Evolutionary conservation across 2,329 filamentous ascomycete species (phyloP).

Genomic region (Claviceps quebecensis): DNA sequence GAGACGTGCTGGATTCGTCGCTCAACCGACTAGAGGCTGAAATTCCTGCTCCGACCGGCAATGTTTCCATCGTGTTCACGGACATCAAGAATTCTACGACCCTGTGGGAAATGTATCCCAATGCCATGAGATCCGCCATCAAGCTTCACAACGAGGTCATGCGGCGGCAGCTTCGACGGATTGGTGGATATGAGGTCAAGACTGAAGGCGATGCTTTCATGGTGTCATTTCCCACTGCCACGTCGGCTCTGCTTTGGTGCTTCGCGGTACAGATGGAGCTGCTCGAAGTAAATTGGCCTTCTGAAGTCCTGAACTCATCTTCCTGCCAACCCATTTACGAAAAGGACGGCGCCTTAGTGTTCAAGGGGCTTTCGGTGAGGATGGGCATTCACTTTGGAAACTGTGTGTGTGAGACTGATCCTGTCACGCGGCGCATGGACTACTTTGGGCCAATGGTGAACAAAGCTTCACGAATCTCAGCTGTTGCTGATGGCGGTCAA

Average conservation of each 20-base stretch:
- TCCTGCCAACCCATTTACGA: conserved; percentile 74
- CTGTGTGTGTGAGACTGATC: conserved; percentile 88
- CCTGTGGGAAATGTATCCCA: conserved; percentile 89
- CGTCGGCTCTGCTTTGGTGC: conserved; percentile 86
- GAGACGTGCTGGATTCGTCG: conserved; percentile 65
- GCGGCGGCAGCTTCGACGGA: conserved; percentile 80
- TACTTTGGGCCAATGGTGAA: conserved; percentile 99
- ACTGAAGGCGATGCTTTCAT: conserved; percentile 99
- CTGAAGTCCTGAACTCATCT: conserved; percentile 76
- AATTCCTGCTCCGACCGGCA: conserved; percentile 79
- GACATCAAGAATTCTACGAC: conserved; percentile 98
- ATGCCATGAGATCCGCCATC: conserved; percentile 92
- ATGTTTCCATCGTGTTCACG: conserved; percentile 89
- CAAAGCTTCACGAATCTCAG: conserved; percentile 83
- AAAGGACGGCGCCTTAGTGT: conserved; percentile 76
- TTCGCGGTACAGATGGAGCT: conserved; percentile 86
- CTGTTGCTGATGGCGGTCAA: conserved; percentile 89
- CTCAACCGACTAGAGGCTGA: conserved; percentile 78
- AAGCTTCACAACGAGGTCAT: conserved; percentile 96
- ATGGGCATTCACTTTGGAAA: conserved; percentile 97
- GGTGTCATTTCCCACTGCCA: conserved; percentile 95
- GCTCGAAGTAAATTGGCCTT: conserved; percentile 82
- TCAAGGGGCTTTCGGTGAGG: conserved; percentile 83
- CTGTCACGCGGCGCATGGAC: conserved; percentile 95
- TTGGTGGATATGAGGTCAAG: conserved; percentile 97